Evolutionary conservation across 495 filamentous ascomycete species (phyloP), one percentile per base, ranked within the genome.

Genomic region (Pseudotulostoma volvatum): DNA sequence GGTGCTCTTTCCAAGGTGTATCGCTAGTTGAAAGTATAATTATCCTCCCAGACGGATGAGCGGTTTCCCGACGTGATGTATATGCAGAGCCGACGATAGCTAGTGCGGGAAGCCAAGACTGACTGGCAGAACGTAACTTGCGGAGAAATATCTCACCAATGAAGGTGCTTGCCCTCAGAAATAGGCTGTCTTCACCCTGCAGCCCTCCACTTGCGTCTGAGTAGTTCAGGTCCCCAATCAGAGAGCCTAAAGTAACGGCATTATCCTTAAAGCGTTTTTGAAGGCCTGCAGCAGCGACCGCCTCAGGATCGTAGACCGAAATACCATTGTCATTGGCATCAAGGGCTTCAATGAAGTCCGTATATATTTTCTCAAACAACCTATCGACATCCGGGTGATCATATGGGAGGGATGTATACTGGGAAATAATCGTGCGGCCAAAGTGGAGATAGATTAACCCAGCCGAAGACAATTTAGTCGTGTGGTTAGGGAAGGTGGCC

Each of bases 281-380:
- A 31, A 93, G 50, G 9, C 71, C 74, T 1, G 80, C 78, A 7
- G 70, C 69, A 13, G 59, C 52, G 5, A 93, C 47, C 4, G 62
- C 73, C 4, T 66, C 65, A 1, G 74, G 53, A 48, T 88, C 81
- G 57, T 93, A 94, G 31, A 59, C 74, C 13, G 70, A 71, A 52
- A 97, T 81, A 44, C 90, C 90, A 59, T 97, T 97, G 64, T 97
- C 90, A 56, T 96, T 87, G 40, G 86, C 90, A 60, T 97, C 90
- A 31, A 97, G 74, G 13, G 90, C 84, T 61, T 97, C 90, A 58
- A 97, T 74, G 59, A 96, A 93, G 50, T 81, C 79, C 34, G 75
- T 76, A 67, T 97, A 97, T 17, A 97, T 54, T 64, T 96, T 95
- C 51, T 75, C 66, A 67, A 76, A 94, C 18, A 96, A 60, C 17